These are phyloP conservation scores for Heritiera fomes DNA, from an alignment of 345 rosid species.

Conservation along the genomic window DNA sequence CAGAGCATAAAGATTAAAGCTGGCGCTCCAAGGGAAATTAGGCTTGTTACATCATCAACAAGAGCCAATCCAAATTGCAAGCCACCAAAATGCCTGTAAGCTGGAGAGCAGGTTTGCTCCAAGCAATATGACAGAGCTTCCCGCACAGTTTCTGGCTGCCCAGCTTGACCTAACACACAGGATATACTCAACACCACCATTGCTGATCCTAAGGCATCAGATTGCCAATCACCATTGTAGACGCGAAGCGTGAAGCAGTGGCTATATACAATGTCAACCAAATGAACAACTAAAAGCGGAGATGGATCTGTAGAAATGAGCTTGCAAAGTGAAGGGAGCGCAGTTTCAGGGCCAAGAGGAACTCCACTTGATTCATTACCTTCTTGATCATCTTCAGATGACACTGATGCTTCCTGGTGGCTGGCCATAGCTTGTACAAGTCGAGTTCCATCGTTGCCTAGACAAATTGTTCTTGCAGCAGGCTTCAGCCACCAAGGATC, in stretches of 20 bases:
- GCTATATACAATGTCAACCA: constrained; percentile 65
- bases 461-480: constrained; percentile 59
- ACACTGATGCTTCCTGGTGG: constrained; percentile 27
- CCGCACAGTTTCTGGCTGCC: constrained; percentile 60
- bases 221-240: constrained; percentile 86
- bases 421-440: constrained; percentile 52
- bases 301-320: constrained; percentile 70
- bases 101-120: constrained; percentile 78
- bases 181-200: constrained; percentile 57
- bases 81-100: constrained; percentile 67
- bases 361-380: constrained; percentile 40
- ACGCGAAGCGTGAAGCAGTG: constrained; percentile 80
- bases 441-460: constrained; percentile 58
- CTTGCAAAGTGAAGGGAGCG: constrained; percentile 52
- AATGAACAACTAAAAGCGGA: constrained; percentile 66
- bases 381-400: constrained; percentile 23
- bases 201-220: constrained; percentile 71
- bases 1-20: constrained; percentile 62
- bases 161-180: constrained; percentile 62
- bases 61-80: constrained; percentile 62
- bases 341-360: constrained; percentile 71
- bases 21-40: constrained; percentile 56
- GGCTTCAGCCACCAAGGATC: constrained; percentile 93
- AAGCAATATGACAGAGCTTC: constrained; percentile 78
- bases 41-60: constrained; percentile 47